Evolutionary conservation across 2,329 filamentous ascomycete species (phyloP).

Genomic region (Pyricularia sp.): DNA sequence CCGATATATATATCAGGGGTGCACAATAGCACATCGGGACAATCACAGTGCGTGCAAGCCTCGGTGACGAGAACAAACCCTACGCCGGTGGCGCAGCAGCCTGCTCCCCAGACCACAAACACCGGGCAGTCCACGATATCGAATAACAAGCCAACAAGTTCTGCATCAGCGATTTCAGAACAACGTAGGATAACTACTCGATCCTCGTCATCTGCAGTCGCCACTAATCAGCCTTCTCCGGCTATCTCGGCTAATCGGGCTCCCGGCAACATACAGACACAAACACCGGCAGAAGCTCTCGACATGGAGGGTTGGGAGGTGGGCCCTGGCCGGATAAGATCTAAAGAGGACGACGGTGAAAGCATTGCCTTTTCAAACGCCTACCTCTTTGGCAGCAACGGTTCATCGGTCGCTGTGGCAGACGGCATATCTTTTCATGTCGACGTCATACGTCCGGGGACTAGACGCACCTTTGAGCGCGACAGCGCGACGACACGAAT

Average conservation of each 20-base stretch:
- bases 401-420: constrained; percentile 14
- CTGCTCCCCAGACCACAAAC: not conserved
- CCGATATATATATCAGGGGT: not conserved
- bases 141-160: not conserved
- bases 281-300: constrained; percentile 11
- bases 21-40: no score
- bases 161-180: not conserved
- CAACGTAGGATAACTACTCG: not conserved
- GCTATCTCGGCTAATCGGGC: not conserved
- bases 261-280: not conserved
- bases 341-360: not conserved
- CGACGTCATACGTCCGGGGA: constrained; percentile 17
- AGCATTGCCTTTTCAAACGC: constrained; percentile 23
- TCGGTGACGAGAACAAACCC: not conserved
- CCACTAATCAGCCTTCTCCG: not conserved
- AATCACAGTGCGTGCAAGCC: not conserved
- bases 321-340: constrained; percentile 20
- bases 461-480: constrained; percentile 11
- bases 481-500: constrained; percentile 13
- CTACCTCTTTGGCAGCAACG: constrained; percentile 16
- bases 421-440: constrained; percentile 19
- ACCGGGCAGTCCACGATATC: not conserved
- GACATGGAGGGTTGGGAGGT: constrained; percentile 28
- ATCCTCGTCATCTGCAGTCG: not conserved
- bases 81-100: no score